Conservation (phyloP, 257 asterid genomes). For the Paulownia fortunei region DNA sequence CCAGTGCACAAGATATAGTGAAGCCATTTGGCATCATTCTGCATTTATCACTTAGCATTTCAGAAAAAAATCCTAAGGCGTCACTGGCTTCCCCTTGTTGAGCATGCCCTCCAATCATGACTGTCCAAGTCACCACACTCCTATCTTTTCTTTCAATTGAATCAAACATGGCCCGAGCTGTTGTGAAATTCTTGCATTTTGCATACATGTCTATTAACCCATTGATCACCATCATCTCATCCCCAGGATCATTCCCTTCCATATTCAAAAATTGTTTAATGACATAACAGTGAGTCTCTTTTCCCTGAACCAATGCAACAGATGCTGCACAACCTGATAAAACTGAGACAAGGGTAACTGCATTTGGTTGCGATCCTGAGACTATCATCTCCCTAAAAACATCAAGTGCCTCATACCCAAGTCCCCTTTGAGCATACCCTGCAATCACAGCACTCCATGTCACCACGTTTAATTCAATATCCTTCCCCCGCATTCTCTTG, state of each 20-base stretch:
- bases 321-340: constrained; percentile 86
- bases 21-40: constrained; percentile 69
- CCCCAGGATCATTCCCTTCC: constrained; percentile 61
- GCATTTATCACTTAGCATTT: constrained; percentile 58
- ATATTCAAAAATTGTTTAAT: constrained; percentile 48
- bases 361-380: constrained; percentile 67
- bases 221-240: constrained; percentile 83
- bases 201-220: constrained; percentile 88
- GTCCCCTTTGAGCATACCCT: constrained; percentile 90
- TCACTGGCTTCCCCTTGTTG: constrained; percentile 86
- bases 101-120: constrained; percentile 87
- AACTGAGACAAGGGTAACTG: constrained; percentile 75
- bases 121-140: constrained; percentile 94
- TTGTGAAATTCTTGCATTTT: constrained; percentile 60
- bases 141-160: constrained; percentile 48
- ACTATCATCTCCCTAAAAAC: constrained; percentile 76
- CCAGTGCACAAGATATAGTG: constrained; percentile 77
- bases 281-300: constrained; percentile 70
- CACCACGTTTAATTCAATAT: constrained; percentile 72
- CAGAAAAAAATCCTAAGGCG: constrained; percentile 64
- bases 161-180: constrained; percentile 67
- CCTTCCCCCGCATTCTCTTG: constrained; percentile 65
- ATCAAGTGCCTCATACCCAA: constrained; percentile 69
- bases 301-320: constrained; percentile 69
- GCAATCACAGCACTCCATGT: constrained; percentile 96